Evolutionary conservation across 1,284 basidiomycete genomes (phyloP).

Genomic region (Irpex lacteus): DNA sequence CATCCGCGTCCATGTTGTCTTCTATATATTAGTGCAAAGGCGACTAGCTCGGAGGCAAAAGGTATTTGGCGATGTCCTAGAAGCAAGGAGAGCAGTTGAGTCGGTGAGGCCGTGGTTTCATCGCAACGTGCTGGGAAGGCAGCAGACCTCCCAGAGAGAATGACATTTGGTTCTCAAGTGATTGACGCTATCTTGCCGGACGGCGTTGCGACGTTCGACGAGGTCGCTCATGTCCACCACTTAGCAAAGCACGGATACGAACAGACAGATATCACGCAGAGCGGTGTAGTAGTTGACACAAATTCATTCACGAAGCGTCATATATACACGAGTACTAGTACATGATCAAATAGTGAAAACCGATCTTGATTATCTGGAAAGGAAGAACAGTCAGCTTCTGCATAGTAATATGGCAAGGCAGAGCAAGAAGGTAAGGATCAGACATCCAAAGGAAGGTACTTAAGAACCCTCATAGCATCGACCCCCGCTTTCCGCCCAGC

Average conservation of each 20-base stretch:
- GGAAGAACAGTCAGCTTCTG: neutral
- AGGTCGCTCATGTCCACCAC: no score
- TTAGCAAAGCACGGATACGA: no score
- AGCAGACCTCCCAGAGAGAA: neutral
- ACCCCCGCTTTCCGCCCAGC: slow-evolving; percentile 45
- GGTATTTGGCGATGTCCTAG: neutral
- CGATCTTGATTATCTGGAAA: neutral
- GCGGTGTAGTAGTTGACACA: no score
- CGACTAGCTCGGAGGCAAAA: neutral
- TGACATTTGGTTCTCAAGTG: neutral
- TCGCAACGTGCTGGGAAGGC: neutral
- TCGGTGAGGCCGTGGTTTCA: neutral
- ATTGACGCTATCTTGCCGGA: neutral
- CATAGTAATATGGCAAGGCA: neutral
- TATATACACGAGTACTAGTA: no score
- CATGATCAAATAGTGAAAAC: no score
- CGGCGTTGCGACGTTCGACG: neutral
- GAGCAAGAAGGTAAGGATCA: slow-evolving; percentile 19
- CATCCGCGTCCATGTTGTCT: slow-evolving; percentile 23
- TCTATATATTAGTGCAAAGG: neutral
- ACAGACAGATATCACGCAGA: no score
- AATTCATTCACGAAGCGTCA: no score
- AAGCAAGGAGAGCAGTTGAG: neutral
- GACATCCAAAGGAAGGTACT: slow-evolving; percentile 35
- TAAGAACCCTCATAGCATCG: slow-evolving; percentile 28